These are phyloP conservation scores for Colletotrichum limetticola DNA, from an alignment of 2,329 filamentous ascomycete species.

Conservation along the genomic window DNA sequence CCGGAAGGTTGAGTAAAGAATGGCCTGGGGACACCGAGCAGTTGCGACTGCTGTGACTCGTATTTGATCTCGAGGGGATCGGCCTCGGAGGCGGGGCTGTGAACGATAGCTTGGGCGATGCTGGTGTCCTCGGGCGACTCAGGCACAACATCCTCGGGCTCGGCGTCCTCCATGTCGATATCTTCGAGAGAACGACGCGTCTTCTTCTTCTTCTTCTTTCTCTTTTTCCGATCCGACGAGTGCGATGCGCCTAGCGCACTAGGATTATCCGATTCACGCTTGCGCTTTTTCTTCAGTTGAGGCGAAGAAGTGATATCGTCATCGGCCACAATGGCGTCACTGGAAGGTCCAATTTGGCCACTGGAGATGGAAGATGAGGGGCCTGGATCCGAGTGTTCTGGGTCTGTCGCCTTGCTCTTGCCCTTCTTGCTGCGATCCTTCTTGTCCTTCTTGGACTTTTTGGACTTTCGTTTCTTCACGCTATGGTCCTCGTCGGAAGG, in stretches of 20 bases:
- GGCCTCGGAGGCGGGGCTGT: not conserved
- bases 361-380: conserved; percentile 6
- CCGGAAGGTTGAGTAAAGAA: conserved; percentile 11
- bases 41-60: conserved; percentile 17
- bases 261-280: not conserved
- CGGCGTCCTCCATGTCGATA: conserved; percentile 3
- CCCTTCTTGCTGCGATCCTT: not conserved
- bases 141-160: conserved; percentile 1
- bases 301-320: not conserved
- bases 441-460: conserved; percentile 18
- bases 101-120: not conserved
- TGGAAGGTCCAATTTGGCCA: not conserved
- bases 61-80: conserved; percentile 10
- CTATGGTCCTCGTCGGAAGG: not conserved
- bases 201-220: conserved; percentile 24
- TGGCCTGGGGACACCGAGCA: conserved; percentile 15
- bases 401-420: conserved; percentile 3
- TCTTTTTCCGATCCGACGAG: not conserved
- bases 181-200: conserved; percentile 11
- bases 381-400: not conserved
- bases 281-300: conserved; percentile 18
- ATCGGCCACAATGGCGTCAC: conserved; percentile 1
- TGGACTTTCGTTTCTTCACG: conserved; percentile 6
- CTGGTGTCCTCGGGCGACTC: conserved; percentile 3
- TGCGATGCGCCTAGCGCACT: not conserved